Evolutionary conservation across 306 rosid genomes (phyloP).

Genomic region (Albizia julibrissin): DNA sequence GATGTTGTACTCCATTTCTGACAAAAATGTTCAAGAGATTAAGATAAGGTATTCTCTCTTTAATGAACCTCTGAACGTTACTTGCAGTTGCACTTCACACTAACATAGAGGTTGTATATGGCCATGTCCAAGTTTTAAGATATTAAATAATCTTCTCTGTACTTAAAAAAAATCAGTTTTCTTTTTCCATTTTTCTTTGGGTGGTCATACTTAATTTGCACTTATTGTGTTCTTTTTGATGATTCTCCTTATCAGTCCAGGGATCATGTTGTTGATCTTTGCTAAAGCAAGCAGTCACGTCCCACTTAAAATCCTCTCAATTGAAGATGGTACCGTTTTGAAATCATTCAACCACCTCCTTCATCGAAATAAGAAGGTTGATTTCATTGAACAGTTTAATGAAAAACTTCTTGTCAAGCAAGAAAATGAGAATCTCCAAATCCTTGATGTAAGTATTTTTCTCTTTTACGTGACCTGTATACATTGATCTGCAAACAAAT

Average conservation of each 20-base stretch:
- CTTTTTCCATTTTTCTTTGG: conserved; percentile 7
- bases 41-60: conserved; percentile 81
- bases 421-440: conserved; percentile 97
- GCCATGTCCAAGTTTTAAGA: conserved; percentile 14
- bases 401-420: conserved; percentile 99
- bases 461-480: conserved; percentile 8
- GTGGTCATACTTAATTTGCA: conserved; percentile 24
- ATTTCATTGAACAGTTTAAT: conserved; percentile 97
- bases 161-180: conserved; percentile 4
- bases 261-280: conserved; percentile 93
- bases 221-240: conserved; percentile 28
- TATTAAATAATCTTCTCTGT: conserved; percentile 15
- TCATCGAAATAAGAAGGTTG: conserved; percentile 95
- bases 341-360: conserved; percentile 97
- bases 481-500: conserved; percentile 15
- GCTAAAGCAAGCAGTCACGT: conserved; percentile 85
- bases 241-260: conserved; percentile 65
- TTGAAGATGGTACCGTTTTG: conserved; percentile 99
- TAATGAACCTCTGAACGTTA: conserved; percentile 26
- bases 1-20: conserved; percentile 95
- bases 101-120: conserved; percentile 13
- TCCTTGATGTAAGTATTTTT: conserved; percentile 79
- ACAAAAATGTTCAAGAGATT: conserved; percentile 96
- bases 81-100: background rate
- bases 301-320: conserved; percentile 94